Percentiles rank a stretch among this genome's conserved stretches.
These are phyloP conservation scores for Paramyrothecium sp. DNA, from an alignment of 2,329 filamentous ascomycete species.

Conservation along the genomic window DNA sequence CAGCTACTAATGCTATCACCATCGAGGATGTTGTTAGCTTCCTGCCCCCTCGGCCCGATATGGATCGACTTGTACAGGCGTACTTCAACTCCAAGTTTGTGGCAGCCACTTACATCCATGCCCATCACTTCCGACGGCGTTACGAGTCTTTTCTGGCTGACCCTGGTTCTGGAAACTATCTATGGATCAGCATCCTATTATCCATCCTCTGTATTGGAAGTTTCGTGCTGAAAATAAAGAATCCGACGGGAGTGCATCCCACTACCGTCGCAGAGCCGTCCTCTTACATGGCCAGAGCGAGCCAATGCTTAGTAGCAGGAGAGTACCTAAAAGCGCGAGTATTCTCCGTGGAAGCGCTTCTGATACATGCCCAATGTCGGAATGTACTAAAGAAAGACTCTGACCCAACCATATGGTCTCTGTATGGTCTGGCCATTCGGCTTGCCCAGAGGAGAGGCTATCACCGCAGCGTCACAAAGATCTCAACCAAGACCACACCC, in stretches of 20 bases:
- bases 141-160: conserved; percentile 47
- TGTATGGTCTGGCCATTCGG: conserved; percentile 44
- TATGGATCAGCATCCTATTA: conserved; percentile 52
- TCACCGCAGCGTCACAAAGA: conserved; percentile 44
- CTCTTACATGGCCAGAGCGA: conserved; percentile 34
- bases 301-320: conserved; percentile 46
- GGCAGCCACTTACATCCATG: conserved; percentile 36
- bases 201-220: conserved; percentile 43
- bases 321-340: conserved; percentile 43
- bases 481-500: conserved; percentile 37
- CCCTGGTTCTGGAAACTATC: conserved; percentile 35
- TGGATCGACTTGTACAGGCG: conserved; percentile 31
- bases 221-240: conserved; percentile 29
- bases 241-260: conserved; percentile 13
- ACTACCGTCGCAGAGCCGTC: conserved; percentile 18
- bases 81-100: conserved; percentile 40
- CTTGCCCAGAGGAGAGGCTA: conserved; percentile 53
- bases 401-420: conserved; percentile 44
- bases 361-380: conserved; percentile 43
- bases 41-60: conserved; percentile 33
- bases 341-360: conserved; percentile 47
- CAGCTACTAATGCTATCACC: conserved; percentile 20
- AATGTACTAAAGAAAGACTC: conserved; percentile 39
- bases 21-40: conserved; percentile 27
- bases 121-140: conserved; percentile 43